phyloP scores from a whole-genome alignment of 148 eudicot species.

The Suaeda aralocaspica region DNA sequence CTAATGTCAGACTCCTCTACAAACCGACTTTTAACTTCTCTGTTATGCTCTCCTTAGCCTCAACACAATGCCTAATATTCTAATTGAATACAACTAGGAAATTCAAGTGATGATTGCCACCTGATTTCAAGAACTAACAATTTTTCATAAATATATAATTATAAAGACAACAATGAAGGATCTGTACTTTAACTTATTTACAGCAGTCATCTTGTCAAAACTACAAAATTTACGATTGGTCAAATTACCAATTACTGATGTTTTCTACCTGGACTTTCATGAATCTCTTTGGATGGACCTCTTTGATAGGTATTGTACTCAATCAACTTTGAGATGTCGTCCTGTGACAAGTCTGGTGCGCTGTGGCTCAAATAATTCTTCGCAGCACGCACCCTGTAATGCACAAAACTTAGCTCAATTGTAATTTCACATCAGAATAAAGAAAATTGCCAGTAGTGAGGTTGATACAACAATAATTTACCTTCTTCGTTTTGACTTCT shows the following conservation, averaged over 20 bases:
- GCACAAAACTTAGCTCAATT: slow-evolving; percentile 13
- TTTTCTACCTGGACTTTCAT: slow-evolving; percentile 8
- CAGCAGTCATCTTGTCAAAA: slow-evolving; percentile 16
- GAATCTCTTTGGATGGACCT: slow-evolving; percentile 13
- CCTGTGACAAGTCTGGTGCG: slow-evolving; percentile 48
- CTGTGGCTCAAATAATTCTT: slow-evolving; percentile 66
- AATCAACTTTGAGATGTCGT: slow-evolving; percentile 54
- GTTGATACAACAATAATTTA: slow-evolving; percentile 14
- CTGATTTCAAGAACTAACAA: neutral
- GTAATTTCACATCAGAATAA: slow-evolving; percentile 5
- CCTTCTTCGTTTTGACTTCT: slow-evolving; percentile 56
- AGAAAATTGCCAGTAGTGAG: neutral
- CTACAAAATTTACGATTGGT: neutral
- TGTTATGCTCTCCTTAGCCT: too few species aligned
- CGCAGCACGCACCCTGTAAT: slow-evolving; percentile 51
- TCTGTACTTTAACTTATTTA: slow-evolving; percentile 1
- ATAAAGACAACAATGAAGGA: neutral
- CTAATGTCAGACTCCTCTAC: neutral
- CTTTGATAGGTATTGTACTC: slow-evolving; percentile 37
- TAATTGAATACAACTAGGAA: neutral
- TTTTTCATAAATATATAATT: neutral
- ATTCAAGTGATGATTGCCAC: neutral
- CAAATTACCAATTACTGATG: neutral
- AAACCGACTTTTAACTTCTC: too few species aligned
- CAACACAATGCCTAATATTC: too few species aligned